Conservation (phyloP, 345 rosid species). For the Corchorus capsularis region DNA sequence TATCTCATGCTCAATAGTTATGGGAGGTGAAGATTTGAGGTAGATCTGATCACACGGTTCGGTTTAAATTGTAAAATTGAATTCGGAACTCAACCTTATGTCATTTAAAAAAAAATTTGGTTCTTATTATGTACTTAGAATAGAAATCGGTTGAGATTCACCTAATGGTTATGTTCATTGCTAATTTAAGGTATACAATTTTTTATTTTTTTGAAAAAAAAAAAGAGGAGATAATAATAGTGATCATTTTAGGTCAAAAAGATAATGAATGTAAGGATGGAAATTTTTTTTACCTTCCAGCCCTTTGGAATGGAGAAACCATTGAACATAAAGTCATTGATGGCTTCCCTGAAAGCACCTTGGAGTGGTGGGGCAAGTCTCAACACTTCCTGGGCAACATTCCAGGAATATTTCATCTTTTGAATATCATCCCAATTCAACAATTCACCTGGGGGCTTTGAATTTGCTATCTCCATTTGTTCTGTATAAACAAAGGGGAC, state of each 20-base stretch:
- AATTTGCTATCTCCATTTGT: constrained; percentile 25
- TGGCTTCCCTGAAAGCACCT: constrained; percentile 28
- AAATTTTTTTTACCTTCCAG: constrained; percentile 21
- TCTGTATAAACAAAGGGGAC: constrained; percentile 13
- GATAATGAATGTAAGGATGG: neutral
- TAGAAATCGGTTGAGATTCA: too few relatives aligned
- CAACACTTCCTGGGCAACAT: constrained; percentile 28
- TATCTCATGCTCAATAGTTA: too few relatives aligned
- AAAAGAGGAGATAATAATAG: neutral
- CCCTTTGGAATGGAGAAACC: constrained; percentile 29
- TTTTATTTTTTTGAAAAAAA: too few relatives aligned
- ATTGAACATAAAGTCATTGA: constrained; percentile 16
- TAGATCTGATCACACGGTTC: too few relatives aligned
- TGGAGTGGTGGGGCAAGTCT: constrained; percentile 31
- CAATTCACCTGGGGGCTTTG: constrained; percentile 21
- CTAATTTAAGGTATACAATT: too few relatives aligned
- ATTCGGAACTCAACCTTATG: too few relatives aligned
- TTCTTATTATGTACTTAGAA: too few relatives aligned
- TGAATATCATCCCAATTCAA: constrained; percentile 26
- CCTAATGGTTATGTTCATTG: too few relatives aligned
- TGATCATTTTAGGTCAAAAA: neutral
- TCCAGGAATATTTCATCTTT: constrained; percentile 32
- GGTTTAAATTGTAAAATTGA: too few relatives aligned
- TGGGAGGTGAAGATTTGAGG: too few relatives aligned
- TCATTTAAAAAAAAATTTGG: too few relatives aligned